Evolutionary conservation across 2,329 filamentous ascomycete species (phyloP), one percentile per base, ranked within the genome.

Genomic region (Cytospora schulzeri): DNA sequence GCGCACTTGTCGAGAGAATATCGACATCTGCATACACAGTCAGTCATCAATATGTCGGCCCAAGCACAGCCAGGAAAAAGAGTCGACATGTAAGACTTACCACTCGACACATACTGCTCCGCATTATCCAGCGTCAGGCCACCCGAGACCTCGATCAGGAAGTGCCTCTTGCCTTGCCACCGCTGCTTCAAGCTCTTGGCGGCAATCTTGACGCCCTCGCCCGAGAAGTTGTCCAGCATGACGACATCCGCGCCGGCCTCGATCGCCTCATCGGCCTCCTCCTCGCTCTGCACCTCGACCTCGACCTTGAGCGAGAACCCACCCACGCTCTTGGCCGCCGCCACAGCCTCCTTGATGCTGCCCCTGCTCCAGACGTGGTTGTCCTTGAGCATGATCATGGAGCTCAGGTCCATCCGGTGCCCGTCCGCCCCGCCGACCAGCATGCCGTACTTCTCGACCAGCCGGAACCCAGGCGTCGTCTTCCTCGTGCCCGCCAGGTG

Each of bases 351-450:
- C 1, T 90, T 88, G 76, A 99, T 98, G 74, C 90, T 91, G 29
- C 90, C 90, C 61, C 91, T 89, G 68, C 92, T 92, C 90, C 94
- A 97, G 64, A 99, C 90, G 78, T 99, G 95, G 78, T 99, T 99
- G 78, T 99, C 95, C 81, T 99, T 99, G 69, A 99, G 84, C 95
- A 99, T 99, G 63, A 93, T 93, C 95, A 99, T 98, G 69, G 89
- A 86, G 75, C 88, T 91, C 63, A 99, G 82, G 76, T 99, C 95
- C 78, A 97, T 92, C 35, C 95, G 84, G 77, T 99, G 95, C 3
- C 89, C 87, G 78, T 99, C 95, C 19, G 92, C 93, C 14, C 95
- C 95, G 63, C 94, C 95, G 19, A 96, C 90, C 26, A 97, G 81
- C 90, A 99, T 97, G 70, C 93, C 95, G 77, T 99, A 99, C 80